Percentiles rank a stretch among this genome's conserved stretches.
Conservation (phyloP, 345 rosid species). For the Heritiera littoralis region DNA sequence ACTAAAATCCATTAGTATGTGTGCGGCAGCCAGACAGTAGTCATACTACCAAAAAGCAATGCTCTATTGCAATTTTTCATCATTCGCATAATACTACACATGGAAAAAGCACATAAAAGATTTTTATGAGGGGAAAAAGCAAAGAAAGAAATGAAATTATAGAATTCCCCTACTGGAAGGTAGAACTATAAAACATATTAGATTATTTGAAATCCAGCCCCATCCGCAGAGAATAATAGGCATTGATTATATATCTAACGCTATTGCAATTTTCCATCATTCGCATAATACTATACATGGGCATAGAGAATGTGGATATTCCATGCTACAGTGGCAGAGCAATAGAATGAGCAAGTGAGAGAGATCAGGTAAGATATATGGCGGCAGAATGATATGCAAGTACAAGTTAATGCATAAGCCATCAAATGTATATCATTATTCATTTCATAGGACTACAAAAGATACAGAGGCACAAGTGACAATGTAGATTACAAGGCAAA, state of each 20-base stretch:
- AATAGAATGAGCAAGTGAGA: too few species aligned
- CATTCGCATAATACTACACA: too few species aligned
- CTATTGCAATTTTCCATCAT: too few species aligned
- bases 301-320: too few species aligned
- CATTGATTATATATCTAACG: too few species aligned
- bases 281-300: too few species aligned
- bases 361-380: neutral
- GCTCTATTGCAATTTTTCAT: neutral
- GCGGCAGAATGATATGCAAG: neutral
- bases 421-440: neutral
- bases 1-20: slow-evolving; percentile 41
- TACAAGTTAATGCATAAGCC: neutral
- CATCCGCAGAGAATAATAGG: too few species aligned
- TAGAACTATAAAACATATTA: too few species aligned
- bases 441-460: neutral
- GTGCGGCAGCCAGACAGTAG: slow-evolving; percentile 37
- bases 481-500: neutral
- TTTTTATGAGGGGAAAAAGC: neutral
- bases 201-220: too few species aligned
- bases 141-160: too few species aligned
- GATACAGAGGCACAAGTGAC: neutral
- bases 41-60: slow-evolving; percentile 22
- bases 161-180: too few species aligned
- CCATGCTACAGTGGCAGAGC: too few species aligned
- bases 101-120: neutral